These are phyloP conservation scores for Diaporthe sp. DNA, from an alignment of 2,329 filamentous ascomycete genomes.

Conservation along the genomic window DNA sequence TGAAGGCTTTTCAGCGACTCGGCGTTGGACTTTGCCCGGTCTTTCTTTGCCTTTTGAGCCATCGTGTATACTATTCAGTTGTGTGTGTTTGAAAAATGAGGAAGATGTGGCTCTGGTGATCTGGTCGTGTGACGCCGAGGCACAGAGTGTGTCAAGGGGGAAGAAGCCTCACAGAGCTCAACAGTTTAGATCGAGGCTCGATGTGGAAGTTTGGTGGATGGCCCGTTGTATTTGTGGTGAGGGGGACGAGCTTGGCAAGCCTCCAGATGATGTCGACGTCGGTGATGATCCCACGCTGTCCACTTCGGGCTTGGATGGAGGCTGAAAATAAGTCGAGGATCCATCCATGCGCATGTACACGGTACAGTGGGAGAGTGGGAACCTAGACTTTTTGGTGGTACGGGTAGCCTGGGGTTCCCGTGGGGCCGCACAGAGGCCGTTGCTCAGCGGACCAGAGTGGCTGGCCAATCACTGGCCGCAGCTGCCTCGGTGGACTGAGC, in stretches of 20 bases:
- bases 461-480: conserved; percentile 14
- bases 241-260: background rate
- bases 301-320: conserved; percentile 7
- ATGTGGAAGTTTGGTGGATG: background rate
- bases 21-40: conserved; percentile 82
- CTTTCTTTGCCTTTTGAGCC: conserved; percentile 75
- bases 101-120: conserved; percentile 15
- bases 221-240: background rate
- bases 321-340: conserved; percentile 32
- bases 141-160: background rate
- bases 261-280: background rate
- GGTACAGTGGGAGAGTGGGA: background rate
- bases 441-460: conserved; percentile 21
- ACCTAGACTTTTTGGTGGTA: background rate
- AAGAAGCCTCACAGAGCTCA: background rate
- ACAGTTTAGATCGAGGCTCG: background rate
- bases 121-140: background rate
- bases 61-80: conserved; percentile 52
- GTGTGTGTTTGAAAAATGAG: background rate
- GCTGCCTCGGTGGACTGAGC: conserved; percentile 14
- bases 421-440: background rate
- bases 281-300: conserved; percentile 25
- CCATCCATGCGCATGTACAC: conserved; percentile 24
- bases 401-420: background rate
- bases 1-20: conserved; percentile 85